Evolutionary conservation across 495 filamentous ascomycete species (phyloP).

Genomic region (Neurospora sublineolata): DNA sequence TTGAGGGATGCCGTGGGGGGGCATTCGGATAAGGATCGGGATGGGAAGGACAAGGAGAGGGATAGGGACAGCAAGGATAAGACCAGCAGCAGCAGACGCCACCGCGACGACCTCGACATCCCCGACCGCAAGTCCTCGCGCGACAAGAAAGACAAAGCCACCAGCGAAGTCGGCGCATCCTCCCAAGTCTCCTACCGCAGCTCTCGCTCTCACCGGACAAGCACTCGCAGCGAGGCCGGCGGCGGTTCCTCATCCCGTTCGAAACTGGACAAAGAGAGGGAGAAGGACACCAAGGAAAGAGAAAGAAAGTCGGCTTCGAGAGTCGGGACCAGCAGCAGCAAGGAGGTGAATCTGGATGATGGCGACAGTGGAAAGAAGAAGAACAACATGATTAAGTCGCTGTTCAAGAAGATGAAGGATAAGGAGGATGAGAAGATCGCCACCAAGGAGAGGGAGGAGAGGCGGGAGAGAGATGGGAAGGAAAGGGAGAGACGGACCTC

Average conservation of each 20-base stretch:
- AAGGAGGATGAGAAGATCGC: conserved; percentile 21
- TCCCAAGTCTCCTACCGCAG: conserved; percentile 4
- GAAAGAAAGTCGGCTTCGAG: neutral
- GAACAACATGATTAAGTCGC: conserved; percentile 37
- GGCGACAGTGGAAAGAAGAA: conserved; percentile 27
- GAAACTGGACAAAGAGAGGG: neutral
- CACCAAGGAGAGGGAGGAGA: conserved; percentile 3
- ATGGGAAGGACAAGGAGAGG: conserved; percentile 12
- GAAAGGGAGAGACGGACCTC: neutral
- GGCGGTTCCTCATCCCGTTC: neutral
- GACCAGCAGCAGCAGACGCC: conserved; percentile 1
- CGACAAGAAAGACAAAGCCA: neutral
- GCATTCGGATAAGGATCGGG: conserved; percentile 1
- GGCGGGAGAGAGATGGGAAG: neutral
- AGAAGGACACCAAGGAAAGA: conserved; percentile 5
- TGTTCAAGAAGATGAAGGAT: conserved; percentile 43
- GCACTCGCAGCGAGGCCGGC: conserved; percentile 16
- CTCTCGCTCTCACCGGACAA: conserved; percentile 16
- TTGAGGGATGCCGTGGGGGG: neutral
- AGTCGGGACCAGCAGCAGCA: neutral
- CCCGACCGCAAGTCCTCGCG: neutral
- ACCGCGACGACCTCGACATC: neutral
- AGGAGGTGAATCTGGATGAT: conserved; percentile 17
- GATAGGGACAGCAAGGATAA: conserved; percentile 20
- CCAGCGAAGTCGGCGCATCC: neutral